Evolutionary conservation across 768 basidiomycete species (phyloP).

Genomic region (Leccinum pellstonianum): DNA sequence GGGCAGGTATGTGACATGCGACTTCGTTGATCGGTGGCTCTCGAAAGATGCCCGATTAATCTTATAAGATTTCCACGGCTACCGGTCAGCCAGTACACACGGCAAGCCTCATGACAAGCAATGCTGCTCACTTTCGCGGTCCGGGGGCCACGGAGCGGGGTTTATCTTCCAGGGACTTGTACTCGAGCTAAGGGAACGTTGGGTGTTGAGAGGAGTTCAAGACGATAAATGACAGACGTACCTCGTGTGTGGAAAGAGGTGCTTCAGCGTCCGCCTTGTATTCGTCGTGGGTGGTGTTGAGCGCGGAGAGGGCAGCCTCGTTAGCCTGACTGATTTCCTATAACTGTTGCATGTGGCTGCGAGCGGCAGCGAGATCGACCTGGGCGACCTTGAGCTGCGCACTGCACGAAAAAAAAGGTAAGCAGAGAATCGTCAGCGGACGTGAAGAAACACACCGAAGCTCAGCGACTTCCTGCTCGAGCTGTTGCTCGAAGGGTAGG

Average conservation of each 20-base stretch:
- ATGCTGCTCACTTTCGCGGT: too few species aligned
- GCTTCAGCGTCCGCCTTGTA: slow-evolving; percentile 72
- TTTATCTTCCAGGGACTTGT: slow-evolving; percentile 60
- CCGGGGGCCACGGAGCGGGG: slow-evolving; percentile 39
- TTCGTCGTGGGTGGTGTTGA: slow-evolving; percentile 76
- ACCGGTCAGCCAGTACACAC: too few species aligned
- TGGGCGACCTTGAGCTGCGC: slow-evolving; percentile 75
- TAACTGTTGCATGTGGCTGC: slow-evolving; percentile 78
- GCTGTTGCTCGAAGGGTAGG: too few species aligned
- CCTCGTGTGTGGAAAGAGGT: slow-evolving; percentile 67
- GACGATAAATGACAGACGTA: slow-evolving; percentile 29
- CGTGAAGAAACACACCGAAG: too few species aligned
- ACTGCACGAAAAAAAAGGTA: slow-evolving; percentile 36
- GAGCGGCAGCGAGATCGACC: slow-evolving; percentile 69
- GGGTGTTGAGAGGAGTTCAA: neutral
- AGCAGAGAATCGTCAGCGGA: neutral
- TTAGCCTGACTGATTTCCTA: slow-evolving; percentile 82
- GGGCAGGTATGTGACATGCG: too few species aligned
- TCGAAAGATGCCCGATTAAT: too few species aligned
- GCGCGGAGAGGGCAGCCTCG: slow-evolving; percentile 68
- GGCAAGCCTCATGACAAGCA: too few species aligned
- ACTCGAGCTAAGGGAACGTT: slow-evolving; percentile 51
- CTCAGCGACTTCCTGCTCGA: too few species aligned
- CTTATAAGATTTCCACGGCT: too few species aligned
- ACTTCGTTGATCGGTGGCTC: too few species aligned